Evolutionary conservation across 2,329 filamentous ascomycete species (phyloP).

Genomic region (Monosporascus ibericus): DNA sequence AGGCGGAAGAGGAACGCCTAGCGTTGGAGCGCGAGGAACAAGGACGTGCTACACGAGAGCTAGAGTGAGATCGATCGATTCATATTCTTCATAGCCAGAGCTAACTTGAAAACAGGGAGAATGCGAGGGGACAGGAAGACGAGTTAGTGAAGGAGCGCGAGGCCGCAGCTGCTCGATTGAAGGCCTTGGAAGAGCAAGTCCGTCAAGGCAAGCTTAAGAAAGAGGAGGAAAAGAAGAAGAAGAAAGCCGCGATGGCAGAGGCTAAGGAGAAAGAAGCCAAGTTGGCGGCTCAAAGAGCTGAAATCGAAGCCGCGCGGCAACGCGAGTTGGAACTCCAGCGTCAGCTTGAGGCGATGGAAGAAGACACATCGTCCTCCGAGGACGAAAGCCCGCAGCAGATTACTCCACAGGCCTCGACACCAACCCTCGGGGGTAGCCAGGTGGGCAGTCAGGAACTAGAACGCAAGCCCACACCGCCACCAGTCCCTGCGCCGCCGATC

Average conservation of each 20-base stretch:
- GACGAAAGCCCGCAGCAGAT: conserved; percentile 73
- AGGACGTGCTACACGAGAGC: conserved; percentile 62
- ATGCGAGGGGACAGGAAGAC: conserved; percentile 69
- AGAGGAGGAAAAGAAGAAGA: conserved; percentile 88
- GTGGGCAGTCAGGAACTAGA: conserved; percentile 50
- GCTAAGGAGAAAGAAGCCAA: conserved; percentile 83
- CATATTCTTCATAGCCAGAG: neutral
- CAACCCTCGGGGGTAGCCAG: conserved; percentile 47
- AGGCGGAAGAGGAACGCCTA: conserved; percentile 60
- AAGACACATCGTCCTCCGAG: conserved; percentile 71
- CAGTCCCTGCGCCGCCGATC: conserved; percentile 42
- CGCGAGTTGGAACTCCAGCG: conserved; percentile 83
- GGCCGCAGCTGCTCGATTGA: conserved; percentile 75
- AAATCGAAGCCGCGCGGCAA: conserved; percentile 87
- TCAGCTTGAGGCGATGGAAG: conserved; percentile 71
- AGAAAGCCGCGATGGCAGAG: conserved; percentile 81
- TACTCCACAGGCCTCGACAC: conserved; percentile 54
- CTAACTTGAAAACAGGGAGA: conserved; percentile 49
- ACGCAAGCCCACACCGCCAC: conserved; percentile 43
- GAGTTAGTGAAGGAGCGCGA: conserved; percentile 75
- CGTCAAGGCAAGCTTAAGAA: conserved; percentile 91
- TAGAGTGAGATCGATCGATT: conserved; percentile 65
- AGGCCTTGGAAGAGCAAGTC: conserved; percentile 89
- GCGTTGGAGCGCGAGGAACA: conserved; percentile 70
- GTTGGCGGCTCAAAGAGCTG: conserved; percentile 77